phyloP scores from a whole-genome alignment of 2,329 filamentous ascomycete genomes.

The Metarhizium guizhouense region DNA sequence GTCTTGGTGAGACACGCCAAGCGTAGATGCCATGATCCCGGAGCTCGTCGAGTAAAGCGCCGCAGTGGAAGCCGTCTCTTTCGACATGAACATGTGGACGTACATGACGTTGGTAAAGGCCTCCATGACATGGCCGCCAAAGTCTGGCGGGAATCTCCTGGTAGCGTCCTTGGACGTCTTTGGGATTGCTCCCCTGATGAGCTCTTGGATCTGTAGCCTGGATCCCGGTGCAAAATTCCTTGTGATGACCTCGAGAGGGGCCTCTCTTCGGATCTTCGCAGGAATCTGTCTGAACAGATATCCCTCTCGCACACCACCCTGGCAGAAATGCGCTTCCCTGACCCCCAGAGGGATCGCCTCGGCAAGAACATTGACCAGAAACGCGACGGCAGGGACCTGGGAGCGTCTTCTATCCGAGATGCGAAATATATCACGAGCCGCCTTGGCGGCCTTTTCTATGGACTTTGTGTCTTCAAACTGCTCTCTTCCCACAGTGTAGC shows the following conservation, averaged over 20 bases:
- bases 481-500: constrained; percentile 43
- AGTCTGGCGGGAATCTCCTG: constrained; percentile 25
- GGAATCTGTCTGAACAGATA: constrained; percentile 49
- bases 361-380: constrained; percentile 54
- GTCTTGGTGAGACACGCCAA: constrained; percentile 53
- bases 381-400: constrained; percentile 60
- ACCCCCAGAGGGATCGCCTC: constrained; percentile 51
- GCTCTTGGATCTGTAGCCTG: constrained; percentile 31
- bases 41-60: constrained; percentile 56
- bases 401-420: constrained; percentile 55
- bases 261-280: constrained; percentile 35
- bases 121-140: constrained; percentile 38
- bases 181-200: constrained; percentile 42
- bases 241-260: constrained; percentile 54
- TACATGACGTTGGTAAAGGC: constrained; percentile 53
- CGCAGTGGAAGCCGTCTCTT: constrained; percentile 46
- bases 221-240: constrained; percentile 39
- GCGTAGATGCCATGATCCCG: constrained; percentile 50
- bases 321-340: constrained; percentile 56
- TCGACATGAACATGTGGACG: constrained; percentile 38
- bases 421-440: constrained; percentile 40
- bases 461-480: constrained; percentile 41
- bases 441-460: constrained; percentile 20
- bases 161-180: constrained; percentile 13
- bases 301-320: constrained; percentile 63